phyloP scores from a whole-genome alignment of 139 green algal species.

The Chlamydomonas sphaeroides region DNA sequence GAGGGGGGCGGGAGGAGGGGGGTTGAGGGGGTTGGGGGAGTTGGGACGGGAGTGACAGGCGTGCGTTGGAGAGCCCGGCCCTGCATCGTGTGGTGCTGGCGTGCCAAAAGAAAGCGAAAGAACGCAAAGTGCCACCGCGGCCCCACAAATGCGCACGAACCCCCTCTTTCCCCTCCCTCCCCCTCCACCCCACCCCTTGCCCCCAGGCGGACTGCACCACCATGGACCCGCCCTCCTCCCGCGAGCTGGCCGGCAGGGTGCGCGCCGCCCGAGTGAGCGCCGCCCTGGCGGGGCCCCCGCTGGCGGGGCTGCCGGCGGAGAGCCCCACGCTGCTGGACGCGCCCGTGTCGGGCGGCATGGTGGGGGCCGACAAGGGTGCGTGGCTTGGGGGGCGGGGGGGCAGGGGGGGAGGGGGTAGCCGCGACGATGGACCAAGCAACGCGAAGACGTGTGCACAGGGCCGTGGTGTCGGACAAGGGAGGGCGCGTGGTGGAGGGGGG shows the following conservation, averaged over 20 bases:
- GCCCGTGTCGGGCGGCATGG: slow-evolving; percentile 73
- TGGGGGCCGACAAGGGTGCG: slow-evolving; percentile 57
- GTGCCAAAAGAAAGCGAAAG: too few relatives aligned
- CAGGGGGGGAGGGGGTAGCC: neutral
- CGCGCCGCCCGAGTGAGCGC: neutral
- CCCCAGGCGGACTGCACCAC: slow-evolving; percentile 30
- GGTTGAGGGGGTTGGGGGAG: too few relatives aligned
- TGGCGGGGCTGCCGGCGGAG: slow-evolving; percentile 15
- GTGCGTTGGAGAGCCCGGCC: too few relatives aligned
- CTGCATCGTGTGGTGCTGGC: too few relatives aligned
- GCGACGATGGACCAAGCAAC: too few relatives aligned
- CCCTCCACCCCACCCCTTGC: neutral
- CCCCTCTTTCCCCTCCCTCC: neutral
- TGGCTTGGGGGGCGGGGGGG: neutral
- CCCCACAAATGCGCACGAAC: too few relatives aligned
- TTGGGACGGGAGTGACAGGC: too few relatives aligned
- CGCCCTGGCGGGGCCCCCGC: neutral
- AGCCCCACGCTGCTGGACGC: slow-evolving; percentile 65
- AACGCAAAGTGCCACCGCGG: too few relatives aligned
- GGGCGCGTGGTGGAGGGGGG: too few relatives aligned
- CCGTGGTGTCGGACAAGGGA: too few relatives aligned
- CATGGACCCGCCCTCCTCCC: neutral
- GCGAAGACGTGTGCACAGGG: too few relatives aligned
- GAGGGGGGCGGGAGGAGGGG: neutral
- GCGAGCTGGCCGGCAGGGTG: slow-evolving; percentile 21